phyloP scores from a whole-genome alignment of 768 basidiomycete genomes.

The Termitomyces sp. region DNA sequence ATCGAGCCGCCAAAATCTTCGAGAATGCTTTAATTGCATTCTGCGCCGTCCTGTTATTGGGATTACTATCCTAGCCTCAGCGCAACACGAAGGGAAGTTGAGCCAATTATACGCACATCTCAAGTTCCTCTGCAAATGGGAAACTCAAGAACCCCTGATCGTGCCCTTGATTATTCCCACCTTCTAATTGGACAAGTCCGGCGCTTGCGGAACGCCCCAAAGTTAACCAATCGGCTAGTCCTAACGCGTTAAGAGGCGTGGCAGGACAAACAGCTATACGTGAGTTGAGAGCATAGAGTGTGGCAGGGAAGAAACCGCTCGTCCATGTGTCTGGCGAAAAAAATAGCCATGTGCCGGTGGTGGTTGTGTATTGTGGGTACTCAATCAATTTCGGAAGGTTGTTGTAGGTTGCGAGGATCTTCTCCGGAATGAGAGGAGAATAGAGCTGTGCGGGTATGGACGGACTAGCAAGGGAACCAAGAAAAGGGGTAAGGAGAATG shows the following conservation, averaged over 20 bases:
- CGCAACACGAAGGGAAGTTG: no score
- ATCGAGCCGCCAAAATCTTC: slow-evolving; percentile 51
- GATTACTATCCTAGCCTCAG: slow-evolving; percentile 35
- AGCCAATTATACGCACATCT: slow-evolving; percentile 33
- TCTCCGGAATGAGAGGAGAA: slow-evolving; percentile 52
- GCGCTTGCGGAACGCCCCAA: slow-evolving; percentile 50
- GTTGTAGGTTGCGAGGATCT: slow-evolving; percentile 51
- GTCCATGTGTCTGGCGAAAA: slow-evolving; percentile 62
- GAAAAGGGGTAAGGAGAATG: slow-evolving; percentile 10
- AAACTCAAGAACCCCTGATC: slow-evolving; percentile 65
- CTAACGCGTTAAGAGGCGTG: slow-evolving; percentile 28
- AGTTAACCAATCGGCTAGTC: slow-evolving; percentile 46
- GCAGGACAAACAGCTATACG: slow-evolving; percentile 44
- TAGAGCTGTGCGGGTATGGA: slow-evolving; percentile 45
- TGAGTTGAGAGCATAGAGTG: slow-evolving; percentile 53
- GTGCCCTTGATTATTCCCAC: slow-evolving; percentile 46
- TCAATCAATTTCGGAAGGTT: slow-evolving; percentile 32
- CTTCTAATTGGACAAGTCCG: slow-evolving; percentile 46
- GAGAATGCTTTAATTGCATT: slow-evolving; percentile 57
- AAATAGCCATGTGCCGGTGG: slow-evolving; percentile 44
- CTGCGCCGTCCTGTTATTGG: slow-evolving; percentile 51
- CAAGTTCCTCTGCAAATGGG: slow-evolving; percentile 60
- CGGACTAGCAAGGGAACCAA: slow-evolving; percentile 14
- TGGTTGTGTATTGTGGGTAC: slow-evolving; percentile 44
- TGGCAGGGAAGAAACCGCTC: slow-evolving; percentile 62